Percentiles rank a stretch among this genome's conserved stretches.
phyloP scores from a whole-genome alignment of 2,329 filamentous ascomycete genomes.

The Cercospora nicotianae region DNA sequence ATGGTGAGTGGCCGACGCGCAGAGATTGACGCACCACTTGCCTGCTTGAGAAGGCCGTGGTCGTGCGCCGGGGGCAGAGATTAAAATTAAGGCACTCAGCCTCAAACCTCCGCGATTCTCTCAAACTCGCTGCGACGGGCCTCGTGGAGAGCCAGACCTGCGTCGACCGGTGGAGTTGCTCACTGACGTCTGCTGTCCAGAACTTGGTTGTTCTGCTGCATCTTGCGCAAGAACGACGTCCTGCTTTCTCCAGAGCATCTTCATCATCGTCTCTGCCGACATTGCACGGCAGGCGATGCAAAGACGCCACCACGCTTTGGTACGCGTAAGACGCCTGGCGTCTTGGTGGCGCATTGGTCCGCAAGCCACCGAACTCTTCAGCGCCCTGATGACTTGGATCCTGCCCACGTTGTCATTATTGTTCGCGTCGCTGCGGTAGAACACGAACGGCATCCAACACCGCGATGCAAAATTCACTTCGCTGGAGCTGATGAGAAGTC shows the following conservation, averaged over 20 bases:
- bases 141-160: background rate
- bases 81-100: slow-evolving; percentile 2
- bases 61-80: background rate
- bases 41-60: background rate
- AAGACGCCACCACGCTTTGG: background rate
- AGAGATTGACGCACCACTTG: slow-evolving; percentile 1
- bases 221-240: background rate
- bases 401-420: background rate
- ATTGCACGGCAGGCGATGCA: too few species aligned
- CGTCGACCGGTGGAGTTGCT: background rate
- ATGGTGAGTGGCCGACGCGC: background rate
- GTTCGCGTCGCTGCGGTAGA: background rate
- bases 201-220: background rate
- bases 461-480: too few species aligned
- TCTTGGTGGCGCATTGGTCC: background rate
- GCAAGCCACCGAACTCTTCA: slow-evolving; percentile 11
- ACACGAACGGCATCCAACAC: too few species aligned
- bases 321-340: slow-evolving; percentile 8
- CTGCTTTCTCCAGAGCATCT: background rate
- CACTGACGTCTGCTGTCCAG: background rate
- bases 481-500: too few species aligned
- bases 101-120: background rate
- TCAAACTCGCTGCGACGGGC: background rate
- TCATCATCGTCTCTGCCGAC: too few species aligned
- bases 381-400: background rate